Conservation (phyloP, 2,329 filamentous ascomycete species). For the Fusarium multiceps region DNA sequence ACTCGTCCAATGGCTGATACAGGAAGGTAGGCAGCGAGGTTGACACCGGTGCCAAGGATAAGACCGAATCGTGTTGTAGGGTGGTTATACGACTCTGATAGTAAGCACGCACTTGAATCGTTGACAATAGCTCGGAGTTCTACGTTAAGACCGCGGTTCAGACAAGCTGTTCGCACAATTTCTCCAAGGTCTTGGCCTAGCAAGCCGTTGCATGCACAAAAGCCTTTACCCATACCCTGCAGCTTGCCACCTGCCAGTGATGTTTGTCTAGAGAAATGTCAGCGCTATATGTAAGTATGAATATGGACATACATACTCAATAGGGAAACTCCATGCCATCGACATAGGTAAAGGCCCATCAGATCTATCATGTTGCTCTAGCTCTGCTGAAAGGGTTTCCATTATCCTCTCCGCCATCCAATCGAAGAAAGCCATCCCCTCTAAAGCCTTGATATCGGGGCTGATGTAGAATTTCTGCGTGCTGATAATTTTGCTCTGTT, state of each 20-base stretch:
- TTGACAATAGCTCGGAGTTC: constrained; percentile 72
- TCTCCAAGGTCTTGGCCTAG: constrained; percentile 69
- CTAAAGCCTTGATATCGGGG: constrained; percentile 64
- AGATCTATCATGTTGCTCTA: constrained; percentile 51
- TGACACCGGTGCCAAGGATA: constrained; percentile 75
- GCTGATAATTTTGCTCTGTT: constrained; percentile 63
- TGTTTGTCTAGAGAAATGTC: constrained; percentile 64
- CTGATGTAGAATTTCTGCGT: constrained; percentile 68
- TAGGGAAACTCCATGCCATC: constrained; percentile 76
- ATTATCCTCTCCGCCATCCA: constrained; percentile 73
- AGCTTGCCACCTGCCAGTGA: constrained; percentile 69
- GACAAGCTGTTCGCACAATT: constrained; percentile 67
- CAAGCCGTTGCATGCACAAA: constrained; percentile 68
- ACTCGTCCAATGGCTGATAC: constrained; percentile 63
- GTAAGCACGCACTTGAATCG: constrained; percentile 73
- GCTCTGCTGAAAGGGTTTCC: constrained; percentile 63
- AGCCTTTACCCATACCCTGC: constrained; percentile 74
- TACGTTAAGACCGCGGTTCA: constrained; percentile 62
- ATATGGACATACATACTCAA: constrained; percentile 58
- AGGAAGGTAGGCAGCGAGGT: constrained; percentile 73
- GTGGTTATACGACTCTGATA: constrained; percentile 71
- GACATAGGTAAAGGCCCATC: constrained; percentile 66
- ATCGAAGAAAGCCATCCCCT: constrained; percentile 71
- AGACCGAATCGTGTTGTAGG: constrained; percentile 70
- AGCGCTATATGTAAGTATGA: constrained; percentile 28